A percentile compares a stretch with the other conserved stretches of the same genome.
Evolutionary conservation across 768 basidiomycete genomes (phyloP).

Genomic region (Termitomyces sp.): DNA sequence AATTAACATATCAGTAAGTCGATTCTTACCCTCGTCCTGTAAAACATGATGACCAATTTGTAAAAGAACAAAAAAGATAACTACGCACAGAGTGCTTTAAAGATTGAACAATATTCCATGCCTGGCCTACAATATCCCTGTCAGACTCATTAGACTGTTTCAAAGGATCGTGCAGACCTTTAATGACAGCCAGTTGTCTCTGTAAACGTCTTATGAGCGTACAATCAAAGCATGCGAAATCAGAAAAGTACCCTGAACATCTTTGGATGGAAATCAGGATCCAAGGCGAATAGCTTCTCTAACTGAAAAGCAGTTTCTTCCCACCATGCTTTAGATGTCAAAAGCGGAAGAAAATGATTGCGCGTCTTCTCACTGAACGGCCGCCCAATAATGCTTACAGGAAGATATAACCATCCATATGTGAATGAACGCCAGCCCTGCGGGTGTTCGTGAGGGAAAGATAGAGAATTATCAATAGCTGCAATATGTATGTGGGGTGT

Average conservation of each 20-base stretch:
- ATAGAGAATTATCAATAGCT: conserved; percentile 90
- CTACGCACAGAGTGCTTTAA: conserved; percentile 66
- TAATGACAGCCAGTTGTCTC: conserved; percentile 90
- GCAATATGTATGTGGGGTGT: conserved; percentile 87
- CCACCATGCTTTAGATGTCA: conserved; percentile 90
- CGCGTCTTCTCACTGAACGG: conserved; percentile 85
- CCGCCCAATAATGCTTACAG: conserved; percentile 78
- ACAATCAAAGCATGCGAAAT: not conserved
- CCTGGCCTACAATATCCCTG: conserved; percentile 49
- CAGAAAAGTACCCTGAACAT: conserved; percentile 67
- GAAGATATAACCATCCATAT: conserved; percentile 86
- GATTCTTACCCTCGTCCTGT: conserved; percentile 68
- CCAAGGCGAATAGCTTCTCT: conserved; percentile 72
- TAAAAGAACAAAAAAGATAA: not conserved
- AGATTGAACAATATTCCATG: conserved; percentile 86
- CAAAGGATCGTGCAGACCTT: conserved; percentile 39
- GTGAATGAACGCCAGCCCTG: conserved; percentile 76
- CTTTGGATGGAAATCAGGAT: conserved; percentile 85
- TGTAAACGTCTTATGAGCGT: conserved; percentile 21
- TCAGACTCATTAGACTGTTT: not conserved
- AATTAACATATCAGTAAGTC: not conserved
- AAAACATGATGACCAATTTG: not conserved
- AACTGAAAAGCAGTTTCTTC: conserved; percentile 79
- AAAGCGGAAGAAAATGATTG: conserved; percentile 73
- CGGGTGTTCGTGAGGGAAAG: conserved; percentile 90